A percentile compares a stretch with the other conserved stretches of the same genome.
phyloP scores from a whole-genome alignment of 306 rosid species.

The Vicia villosa region DNA sequence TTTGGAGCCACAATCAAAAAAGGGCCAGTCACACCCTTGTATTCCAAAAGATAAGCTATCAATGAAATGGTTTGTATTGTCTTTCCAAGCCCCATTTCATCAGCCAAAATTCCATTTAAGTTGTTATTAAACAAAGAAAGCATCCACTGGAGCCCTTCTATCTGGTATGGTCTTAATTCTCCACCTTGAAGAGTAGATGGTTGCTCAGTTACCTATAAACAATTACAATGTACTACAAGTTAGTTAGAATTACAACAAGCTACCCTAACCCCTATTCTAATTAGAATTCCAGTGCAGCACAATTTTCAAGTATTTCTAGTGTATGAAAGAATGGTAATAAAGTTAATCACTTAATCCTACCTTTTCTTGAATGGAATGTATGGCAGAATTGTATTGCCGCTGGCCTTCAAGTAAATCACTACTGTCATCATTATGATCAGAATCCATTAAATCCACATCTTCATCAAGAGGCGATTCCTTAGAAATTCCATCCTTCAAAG shows the following conservation, averaged over 20 bases:
- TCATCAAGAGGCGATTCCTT: slow-evolving; percentile 69
- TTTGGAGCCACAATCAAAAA: slow-evolving; percentile 98
- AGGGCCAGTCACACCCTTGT: slow-evolving; percentile 92
- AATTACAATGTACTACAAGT: slow-evolving; percentile 24
- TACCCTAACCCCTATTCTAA: background rate
- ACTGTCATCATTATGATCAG: slow-evolving; percentile 71
- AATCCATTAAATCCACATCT: slow-evolving; percentile 67
- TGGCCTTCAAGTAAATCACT: slow-evolving; percentile 98
- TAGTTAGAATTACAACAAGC: background rate
- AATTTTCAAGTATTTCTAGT: slow-evolving; percentile 26
- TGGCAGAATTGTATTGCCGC: slow-evolving; percentile 93
- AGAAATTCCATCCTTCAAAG: slow-evolving; percentile 61
- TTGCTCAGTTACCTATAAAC: slow-evolving; percentile 87
- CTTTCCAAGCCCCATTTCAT: slow-evolving; percentile 99
- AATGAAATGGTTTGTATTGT: slow-evolving; percentile 95
- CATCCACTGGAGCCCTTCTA: slow-evolving; percentile 99
- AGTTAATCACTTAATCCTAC: slow-evolving; percentile 40
- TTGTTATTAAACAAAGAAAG: slow-evolving; percentile 94
- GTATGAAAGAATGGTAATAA: slow-evolving; percentile 10
- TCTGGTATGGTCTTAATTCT: slow-evolving; percentile 85
- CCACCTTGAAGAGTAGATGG: slow-evolving; percentile 96
- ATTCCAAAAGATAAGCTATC: slow-evolving; percentile 81
- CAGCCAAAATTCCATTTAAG: slow-evolving; percentile 97
- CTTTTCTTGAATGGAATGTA: slow-evolving; percentile 98
- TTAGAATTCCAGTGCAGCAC: slow-evolving; percentile 30